phyloP scores from a whole-genome alignment of 805 yeast species.

The Pichia cephalocereana region DNA sequence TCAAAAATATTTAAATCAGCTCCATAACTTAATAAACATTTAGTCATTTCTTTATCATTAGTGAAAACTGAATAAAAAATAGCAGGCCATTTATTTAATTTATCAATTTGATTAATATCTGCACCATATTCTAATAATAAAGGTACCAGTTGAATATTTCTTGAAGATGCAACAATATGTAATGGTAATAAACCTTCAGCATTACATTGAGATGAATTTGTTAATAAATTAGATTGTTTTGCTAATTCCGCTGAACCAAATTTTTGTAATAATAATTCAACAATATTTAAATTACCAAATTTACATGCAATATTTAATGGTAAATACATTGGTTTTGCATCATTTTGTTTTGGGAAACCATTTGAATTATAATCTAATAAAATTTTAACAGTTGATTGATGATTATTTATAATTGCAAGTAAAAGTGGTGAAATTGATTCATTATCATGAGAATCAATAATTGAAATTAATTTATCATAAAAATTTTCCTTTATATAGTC shows the following conservation, averaged over 20 bases:
- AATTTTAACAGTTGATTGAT: slow-evolving; percentile 43
- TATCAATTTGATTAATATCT: slow-evolving; percentile 70
- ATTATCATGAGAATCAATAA: slow-evolving; percentile 49
- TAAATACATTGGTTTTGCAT: slow-evolving; percentile 51
- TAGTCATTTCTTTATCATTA: slow-evolving; percentile 67
- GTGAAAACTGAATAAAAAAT: slow-evolving; percentile 83
- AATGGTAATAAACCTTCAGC: slow-evolving; percentile 86
- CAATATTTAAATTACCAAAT: slow-evolving; percentile 65
- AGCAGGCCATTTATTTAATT: slow-evolving; percentile 90
- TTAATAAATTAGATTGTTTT: slow-evolving; percentile 22
- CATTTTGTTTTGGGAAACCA: slow-evolving; percentile 39
- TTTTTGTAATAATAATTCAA: slow-evolving; percentile 46
- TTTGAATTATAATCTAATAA: slow-evolving; percentile 42
- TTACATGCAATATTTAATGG: slow-evolving; percentile 86
- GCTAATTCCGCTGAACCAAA: slow-evolving; percentile 22
- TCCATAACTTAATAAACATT: slow-evolving; percentile 59
- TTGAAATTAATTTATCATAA: slow-evolving; percentile 12
- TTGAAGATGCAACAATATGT: slow-evolving; percentile 82
- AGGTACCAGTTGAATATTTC: slow-evolving; percentile 61
- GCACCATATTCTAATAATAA: slow-evolving; percentile 65
- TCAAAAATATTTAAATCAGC: slow-evolving; percentile 65
- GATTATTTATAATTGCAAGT: slow-evolving; percentile 64
- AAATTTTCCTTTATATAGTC: slow-evolving; percentile 2
- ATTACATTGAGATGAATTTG: slow-evolving; percentile 46
- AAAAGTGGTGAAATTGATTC: slow-evolving; percentile 77